Evolutionary conservation across 1,284 basidiomycete genomes (phyloP), one percentile per base, ranked within the genome.

Genomic region (Microstroma glucosiphilum): DNA sequence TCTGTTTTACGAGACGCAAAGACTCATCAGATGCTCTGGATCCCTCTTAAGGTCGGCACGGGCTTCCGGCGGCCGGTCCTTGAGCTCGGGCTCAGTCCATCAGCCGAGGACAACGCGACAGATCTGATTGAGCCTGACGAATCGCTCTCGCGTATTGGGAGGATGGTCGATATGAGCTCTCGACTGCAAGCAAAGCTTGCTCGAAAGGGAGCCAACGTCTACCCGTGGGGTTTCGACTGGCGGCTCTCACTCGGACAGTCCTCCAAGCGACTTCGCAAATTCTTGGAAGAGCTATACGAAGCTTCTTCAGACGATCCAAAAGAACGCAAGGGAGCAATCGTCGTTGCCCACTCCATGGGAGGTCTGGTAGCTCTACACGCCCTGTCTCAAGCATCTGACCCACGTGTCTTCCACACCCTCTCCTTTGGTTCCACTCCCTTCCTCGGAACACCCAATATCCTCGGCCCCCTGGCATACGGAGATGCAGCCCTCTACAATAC

Each of bases 301-400:
- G 68, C 69, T 21, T 75, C 69, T 13, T 43, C 60, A 0, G 60
- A 49, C 13, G n/a, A 23, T 1, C 26, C 40, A 9, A 51, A 57
- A 4, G 49, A 46, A 12, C 73, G 78, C 1, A 55, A 69, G 21
- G 78, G 78, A 0, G 72, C 79, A 1, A 73, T 74, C 25, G 73
- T 80, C 23, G 64, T 80, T 0, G 78, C 78, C 3, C 79, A 80
- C 56, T 76, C 74, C 1, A 80, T 80, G 79, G 79, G 79, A 21
- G 79, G 79, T 0, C 63, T 80, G 0, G 76, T 80, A 6, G 67
- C 72, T 0, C 68, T 80, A 1, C 77, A 80, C 46, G 79, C 79
- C 0, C 61, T 80, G 2, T 67, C 75, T 0, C 63, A 56, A 9
- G 70, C 71, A 0, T 30, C 17, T 0, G 72, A 80, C 51, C 79